Conservation (phyloP, 768 basidiomycete genomes). For the Gymnopilus junonius region DNA sequence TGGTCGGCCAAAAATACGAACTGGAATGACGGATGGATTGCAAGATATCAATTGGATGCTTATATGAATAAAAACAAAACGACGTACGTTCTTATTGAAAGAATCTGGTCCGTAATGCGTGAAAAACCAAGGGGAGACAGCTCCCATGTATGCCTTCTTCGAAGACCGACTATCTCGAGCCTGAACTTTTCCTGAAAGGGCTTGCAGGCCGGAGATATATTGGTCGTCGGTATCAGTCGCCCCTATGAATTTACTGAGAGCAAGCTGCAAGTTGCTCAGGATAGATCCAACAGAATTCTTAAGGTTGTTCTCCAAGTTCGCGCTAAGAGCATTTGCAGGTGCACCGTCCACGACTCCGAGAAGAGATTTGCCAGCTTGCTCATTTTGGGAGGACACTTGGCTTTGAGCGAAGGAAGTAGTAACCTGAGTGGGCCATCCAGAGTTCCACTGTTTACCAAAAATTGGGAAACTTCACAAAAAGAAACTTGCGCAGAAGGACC, state of each 20-base stretch:
- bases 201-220: conserved; percentile 51
- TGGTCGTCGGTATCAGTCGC: conserved; percentile 54
- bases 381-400: conserved; percentile 26
- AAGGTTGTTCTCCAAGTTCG: conserved; percentile 17
- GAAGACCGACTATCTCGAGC: conserved; percentile 29
- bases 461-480: conserved; percentile 13
- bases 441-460: conserved; percentile 64
- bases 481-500: conserved; percentile 15
- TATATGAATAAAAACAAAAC: neutral
- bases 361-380: conserved; percentile 6
- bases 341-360: conserved; percentile 16
- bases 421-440: conserved; percentile 75
- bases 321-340: conserved; percentile 15
- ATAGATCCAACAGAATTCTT: conserved; percentile 21
- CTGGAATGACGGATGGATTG: conserved; percentile 31
- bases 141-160: conserved; percentile 47
- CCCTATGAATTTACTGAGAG: conserved; percentile 46
- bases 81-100: conserved; percentile 74
- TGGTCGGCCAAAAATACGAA: conserved; percentile 71
- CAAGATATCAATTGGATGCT: neutral
- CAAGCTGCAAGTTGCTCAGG: conserved; percentile 29
- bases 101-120: conserved; percentile 71
- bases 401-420: conserved; percentile 44
- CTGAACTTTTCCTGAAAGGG: conserved; percentile 28
- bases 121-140: conserved; percentile 80